Evolutionary conservation across 257 asterid genomes (phyloP).

Genomic region (Solanum gandarillasii): DNA sequence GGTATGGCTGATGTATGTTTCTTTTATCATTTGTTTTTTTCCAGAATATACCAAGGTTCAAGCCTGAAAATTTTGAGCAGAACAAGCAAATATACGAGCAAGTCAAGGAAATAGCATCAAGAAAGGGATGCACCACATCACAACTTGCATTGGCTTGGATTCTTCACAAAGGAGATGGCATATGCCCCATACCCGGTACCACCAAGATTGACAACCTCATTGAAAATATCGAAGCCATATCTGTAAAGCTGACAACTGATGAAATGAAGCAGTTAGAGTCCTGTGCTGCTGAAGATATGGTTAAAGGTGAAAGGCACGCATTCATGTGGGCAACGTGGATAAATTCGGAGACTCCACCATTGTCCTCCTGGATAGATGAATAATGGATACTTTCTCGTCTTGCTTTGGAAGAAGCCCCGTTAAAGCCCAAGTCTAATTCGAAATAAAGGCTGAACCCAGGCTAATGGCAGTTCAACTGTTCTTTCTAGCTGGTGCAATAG

Average conservation of each 20-base stretch:
- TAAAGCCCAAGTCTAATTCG: background rate
- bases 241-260: conserved; percentile 8
- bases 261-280: conserved; percentile 21
- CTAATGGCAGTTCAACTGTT: background rate
- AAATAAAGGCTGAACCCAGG: background rate
- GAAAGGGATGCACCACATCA: conserved; percentile 19
- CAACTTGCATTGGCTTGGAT: conserved; percentile 37
- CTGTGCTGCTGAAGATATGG: conserved; percentile 9
- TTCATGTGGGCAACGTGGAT: conserved; percentile 11
- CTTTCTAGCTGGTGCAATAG: background rate
- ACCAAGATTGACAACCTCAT: conserved; percentile 18
- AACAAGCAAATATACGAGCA: conserved; percentile 13
- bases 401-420: background rate
- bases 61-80: conserved; percentile 15
- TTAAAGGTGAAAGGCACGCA: conserved; percentile 16
- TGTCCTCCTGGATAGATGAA: conserved; percentile 19
- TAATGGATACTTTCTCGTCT: background rate
- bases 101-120: conserved; percentile 9
- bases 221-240: conserved; percentile 16
- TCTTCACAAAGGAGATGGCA: conserved; percentile 23
- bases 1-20: background rate
- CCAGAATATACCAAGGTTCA: conserved; percentile 11
- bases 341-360: conserved; percentile 19
- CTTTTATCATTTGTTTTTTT: background rate
- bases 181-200: conserved; percentile 29